Percentiles rank a stretch among this genome's conserved stretches.
phyloP scores from a whole-genome alignment of 2,329 filamentous ascomycete species.

The Aspergillus pseudotamarii region DNA sequence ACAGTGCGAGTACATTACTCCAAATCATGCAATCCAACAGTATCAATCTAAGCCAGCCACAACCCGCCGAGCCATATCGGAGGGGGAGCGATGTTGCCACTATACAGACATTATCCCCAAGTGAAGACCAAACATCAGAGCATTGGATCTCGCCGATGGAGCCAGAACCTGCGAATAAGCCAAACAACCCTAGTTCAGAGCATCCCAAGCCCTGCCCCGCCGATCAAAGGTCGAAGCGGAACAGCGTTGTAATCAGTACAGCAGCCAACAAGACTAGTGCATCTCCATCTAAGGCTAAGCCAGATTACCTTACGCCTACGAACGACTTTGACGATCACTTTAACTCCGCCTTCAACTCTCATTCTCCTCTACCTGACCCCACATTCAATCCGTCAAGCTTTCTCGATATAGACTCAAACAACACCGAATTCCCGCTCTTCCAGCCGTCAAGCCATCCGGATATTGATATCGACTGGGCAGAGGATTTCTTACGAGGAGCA shows the following conservation, averaged over 20 bases:
- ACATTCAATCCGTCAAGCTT: constrained; percentile 23
- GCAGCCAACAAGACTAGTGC: constrained; percentile 4
- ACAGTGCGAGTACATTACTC: constrained; percentile 32
- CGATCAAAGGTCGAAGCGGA: constrained; percentile 3
- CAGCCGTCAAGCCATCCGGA: constrained; percentile 17
- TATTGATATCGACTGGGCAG: constrained; percentile 35
- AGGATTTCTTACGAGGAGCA: constrained; percentile 30
- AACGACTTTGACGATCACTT: constrained; percentile 31
- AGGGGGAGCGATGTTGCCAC: constrained; percentile 22
- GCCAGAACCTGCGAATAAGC: not conserved
- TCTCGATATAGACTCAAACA: constrained; percentile 29
- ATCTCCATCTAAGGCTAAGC: constrained; percentile 5
- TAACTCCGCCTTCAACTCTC: constrained; percentile 9
- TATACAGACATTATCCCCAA: constrained; percentile 12
- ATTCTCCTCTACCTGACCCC: constrained; percentile 11
- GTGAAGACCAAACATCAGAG: constrained; percentile 6
- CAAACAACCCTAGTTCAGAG: not conserved
- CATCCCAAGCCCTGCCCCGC: not conserved
- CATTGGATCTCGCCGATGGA: constrained; percentile 17
- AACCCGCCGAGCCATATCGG: constrained; percentile 4
- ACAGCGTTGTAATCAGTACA: constrained; percentile 9
- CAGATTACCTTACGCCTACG: constrained; percentile 22
- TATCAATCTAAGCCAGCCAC: constrained; percentile 10
- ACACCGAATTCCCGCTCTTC: constrained; percentile 19
- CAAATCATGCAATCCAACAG: constrained; percentile 36